Base-by-base conservation (phyloP, 148 eudicot genomes). In the Agrostemma githago region DNA sequence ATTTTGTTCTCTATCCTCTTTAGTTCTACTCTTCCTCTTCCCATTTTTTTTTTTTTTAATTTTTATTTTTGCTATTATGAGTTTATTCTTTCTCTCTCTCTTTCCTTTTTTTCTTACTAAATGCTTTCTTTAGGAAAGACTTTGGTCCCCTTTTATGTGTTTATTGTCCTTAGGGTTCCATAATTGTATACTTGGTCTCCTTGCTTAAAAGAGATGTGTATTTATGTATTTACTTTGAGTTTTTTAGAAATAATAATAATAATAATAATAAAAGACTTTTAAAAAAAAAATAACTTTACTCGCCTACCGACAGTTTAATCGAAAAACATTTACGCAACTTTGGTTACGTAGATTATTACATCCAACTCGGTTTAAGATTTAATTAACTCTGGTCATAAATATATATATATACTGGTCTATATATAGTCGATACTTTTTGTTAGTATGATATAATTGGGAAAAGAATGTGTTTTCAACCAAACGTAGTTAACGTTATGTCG, bases 1-100 rank as follows among this genome's bases (percentile, higher is more conserved):
- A 85, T 83, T 71, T 85, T 85, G 76, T 85, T 85, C 74, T 85
- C 88, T 76, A 85, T 85, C 75, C 88, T 85, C 84, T 85, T 85
- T 48, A 85, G 64, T 63, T 85, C 88, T 0, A 85, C 85, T 83
- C 80, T 85, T 67, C 85, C 88, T 80, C 88, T 85, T 34, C 88
- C 88, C 88, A 85, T 85, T 19, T n/a, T 46, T 73, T 4, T 68
- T n/a, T 53, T 73, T 42, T 17, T 69, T 21, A 66, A 68, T 14
- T 41, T 21, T 62, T 6, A 51, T 8, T 48, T 19, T 14, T 39
- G 14, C 4, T 48, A 12, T 53, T 26, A 38, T 54, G 12, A 14
- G 34, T 26, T 26, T 26, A 26, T 40, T 16, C 48, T 58, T 16
- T 73, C 51, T 57, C 61, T 61, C 41, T 74, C 41, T 78, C 63